A percentile compares a stretch with the other conserved stretches of the same genome.
Conservation (phyloP, 192 early-diverging fungal species). For the Umbelopsis isabellina region DNA sequence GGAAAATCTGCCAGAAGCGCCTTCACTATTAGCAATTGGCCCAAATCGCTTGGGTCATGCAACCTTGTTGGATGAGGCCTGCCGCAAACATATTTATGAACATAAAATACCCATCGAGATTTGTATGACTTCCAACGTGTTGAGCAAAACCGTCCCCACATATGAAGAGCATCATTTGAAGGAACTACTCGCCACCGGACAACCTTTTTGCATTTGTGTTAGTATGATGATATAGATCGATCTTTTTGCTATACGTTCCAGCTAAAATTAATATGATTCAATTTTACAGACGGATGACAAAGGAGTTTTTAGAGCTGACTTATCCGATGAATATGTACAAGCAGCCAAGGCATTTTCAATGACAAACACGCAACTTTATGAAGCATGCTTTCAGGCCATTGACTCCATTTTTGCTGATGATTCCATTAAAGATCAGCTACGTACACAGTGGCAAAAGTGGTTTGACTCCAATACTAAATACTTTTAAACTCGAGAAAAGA, state of each 20-base stretch:
- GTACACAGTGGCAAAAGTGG: slow-evolving; percentile 31
- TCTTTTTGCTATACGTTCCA: background rate
- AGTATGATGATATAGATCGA: slow-evolving; percentile 18
- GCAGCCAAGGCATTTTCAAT: slow-evolving; percentile 43
- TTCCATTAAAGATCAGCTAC: slow-evolving; percentile 24
- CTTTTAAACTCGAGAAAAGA: background rate
- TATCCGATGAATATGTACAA: slow-evolving; percentile 42
- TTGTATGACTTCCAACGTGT: slow-evolving; percentile 68
- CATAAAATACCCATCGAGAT: slow-evolving; percentile 57
- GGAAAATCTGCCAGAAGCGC: slow-evolving; percentile 47
- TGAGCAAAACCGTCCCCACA: slow-evolving; percentile 52
- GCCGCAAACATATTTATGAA: slow-evolving; percentile 31
- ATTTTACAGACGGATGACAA: slow-evolving; percentile 48
- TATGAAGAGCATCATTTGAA: slow-evolving; percentile 60
- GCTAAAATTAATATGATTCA: background rate
- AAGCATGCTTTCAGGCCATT: slow-evolving; percentile 42
- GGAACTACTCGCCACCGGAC: slow-evolving; percentile 42
- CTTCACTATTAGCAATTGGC: slow-evolving; percentile 35
- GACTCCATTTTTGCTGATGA: slow-evolving; percentile 48
- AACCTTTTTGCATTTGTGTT: slow-evolving; percentile 58
- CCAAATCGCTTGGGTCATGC: slow-evolving; percentile 64
- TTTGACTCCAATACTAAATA: background rate
- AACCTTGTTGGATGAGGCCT: slow-evolving; percentile 46
- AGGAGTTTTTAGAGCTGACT: slow-evolving; percentile 44
- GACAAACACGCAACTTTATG: slow-evolving; percentile 38